These are phyloP conservation scores for Citrus sp. DNA, from an alignment of 345 rosid species.

Conservation along the genomic window DNA sequence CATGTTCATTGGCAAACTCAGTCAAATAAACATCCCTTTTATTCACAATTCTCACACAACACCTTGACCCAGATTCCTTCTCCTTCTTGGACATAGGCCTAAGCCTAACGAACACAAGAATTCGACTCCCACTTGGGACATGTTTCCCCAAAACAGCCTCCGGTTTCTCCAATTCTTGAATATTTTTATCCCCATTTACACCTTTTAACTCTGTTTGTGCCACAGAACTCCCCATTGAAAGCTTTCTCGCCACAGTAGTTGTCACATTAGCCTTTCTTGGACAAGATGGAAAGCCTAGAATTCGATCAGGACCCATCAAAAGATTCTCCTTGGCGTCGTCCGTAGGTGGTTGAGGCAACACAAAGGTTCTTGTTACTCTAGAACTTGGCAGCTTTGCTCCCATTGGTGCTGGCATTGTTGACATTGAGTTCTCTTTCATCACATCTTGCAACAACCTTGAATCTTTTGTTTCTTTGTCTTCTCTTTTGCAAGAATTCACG, in stretches of 20 bases:
- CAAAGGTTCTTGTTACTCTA: slow-evolving; percentile 41
- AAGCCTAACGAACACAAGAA: slow-evolving; percentile 85
- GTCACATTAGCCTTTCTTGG: slow-evolving; percentile 39
- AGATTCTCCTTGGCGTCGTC: slow-evolving; percentile 75
- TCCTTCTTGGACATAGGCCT: slow-evolving; percentile 94
- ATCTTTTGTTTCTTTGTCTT: slow-evolving; percentile 32
- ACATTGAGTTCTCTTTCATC: slow-evolving; percentile 44
- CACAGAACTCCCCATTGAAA: slow-evolving; percentile 47
- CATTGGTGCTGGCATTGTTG: slow-evolving; percentile 17
- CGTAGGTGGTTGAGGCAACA: slow-evolving; percentile 39
- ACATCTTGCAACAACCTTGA: slow-evolving; percentile 27
- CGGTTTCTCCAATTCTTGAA: slow-evolving; percentile 39
- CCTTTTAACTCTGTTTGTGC: slow-evolving; percentile 28
- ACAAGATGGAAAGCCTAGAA: slow-evolving; percentile 49
- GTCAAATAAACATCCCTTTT: slow-evolving; percentile 79
- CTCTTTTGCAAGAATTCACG: slow-evolving; percentile 41
- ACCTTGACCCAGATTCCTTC: slow-evolving; percentile 70
- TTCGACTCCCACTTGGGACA: slow-evolving; percentile 41
- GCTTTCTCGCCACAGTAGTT: slow-evolving; percentile 57
- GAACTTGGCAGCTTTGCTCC: slow-evolving; percentile 26
- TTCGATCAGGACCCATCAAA: slow-evolving; percentile 46
- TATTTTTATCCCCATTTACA: slow-evolving; percentile 20
- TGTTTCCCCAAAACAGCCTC: slow-evolving; percentile 33
- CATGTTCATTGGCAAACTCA: slow-evolving; percentile 76
- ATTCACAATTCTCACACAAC: slow-evolving; percentile 81